These are phyloP conservation scores for Halenospora varia DNA, from an alignment of 495 filamentous ascomycete species.

Conservation along the genomic window DNA sequence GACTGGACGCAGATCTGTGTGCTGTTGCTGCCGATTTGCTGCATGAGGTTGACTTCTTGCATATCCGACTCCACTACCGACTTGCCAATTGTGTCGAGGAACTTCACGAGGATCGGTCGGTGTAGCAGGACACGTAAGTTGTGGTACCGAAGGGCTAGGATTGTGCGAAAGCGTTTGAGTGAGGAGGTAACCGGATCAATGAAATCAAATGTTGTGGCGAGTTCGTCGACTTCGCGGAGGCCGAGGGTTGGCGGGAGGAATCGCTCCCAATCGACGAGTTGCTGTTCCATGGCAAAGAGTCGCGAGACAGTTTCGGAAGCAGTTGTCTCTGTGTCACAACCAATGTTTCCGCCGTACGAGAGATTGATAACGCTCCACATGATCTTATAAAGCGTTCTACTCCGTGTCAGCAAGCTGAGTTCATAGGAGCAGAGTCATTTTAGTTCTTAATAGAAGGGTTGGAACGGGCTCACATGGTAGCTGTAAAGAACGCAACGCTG, in stretches of 20 bases:
- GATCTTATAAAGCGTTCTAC: slow-evolving; percentile 13
- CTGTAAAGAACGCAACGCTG: slow-evolving; percentile 29
- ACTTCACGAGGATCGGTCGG: slow-evolving; percentile 30
- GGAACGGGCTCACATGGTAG: slow-evolving; percentile 32
- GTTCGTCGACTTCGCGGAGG: background rate
- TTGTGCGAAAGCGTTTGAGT: slow-evolving; percentile 21
- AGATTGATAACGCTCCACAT: slow-evolving; percentile 28
- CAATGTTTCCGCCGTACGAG: slow-evolving; percentile 33
- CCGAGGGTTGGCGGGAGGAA: background rate
- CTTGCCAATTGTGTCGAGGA: slow-evolving; percentile 18
- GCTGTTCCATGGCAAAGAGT: slow-evolving; percentile 8
- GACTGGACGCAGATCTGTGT: slow-evolving; percentile 29
- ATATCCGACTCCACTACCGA: slow-evolving; percentile 12
- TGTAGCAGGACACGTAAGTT: slow-evolving; percentile 33
- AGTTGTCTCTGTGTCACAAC: slow-evolving; percentile 10
- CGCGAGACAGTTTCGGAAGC: background rate
- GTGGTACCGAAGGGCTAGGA: slow-evolving; percentile 30
- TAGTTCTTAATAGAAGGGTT: no score
- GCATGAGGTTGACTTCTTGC: slow-evolving; percentile 22
- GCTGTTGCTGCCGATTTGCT: slow-evolving; percentile 31
- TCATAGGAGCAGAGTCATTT: no score
- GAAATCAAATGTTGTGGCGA: background rate
- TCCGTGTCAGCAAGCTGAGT: background rate
- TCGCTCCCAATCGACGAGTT: slow-evolving; percentile 13
- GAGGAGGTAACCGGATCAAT: background rate